Conservation (phyloP, 495 filamentous ascomycete species). For the Neurospora hispaniola region DNA sequence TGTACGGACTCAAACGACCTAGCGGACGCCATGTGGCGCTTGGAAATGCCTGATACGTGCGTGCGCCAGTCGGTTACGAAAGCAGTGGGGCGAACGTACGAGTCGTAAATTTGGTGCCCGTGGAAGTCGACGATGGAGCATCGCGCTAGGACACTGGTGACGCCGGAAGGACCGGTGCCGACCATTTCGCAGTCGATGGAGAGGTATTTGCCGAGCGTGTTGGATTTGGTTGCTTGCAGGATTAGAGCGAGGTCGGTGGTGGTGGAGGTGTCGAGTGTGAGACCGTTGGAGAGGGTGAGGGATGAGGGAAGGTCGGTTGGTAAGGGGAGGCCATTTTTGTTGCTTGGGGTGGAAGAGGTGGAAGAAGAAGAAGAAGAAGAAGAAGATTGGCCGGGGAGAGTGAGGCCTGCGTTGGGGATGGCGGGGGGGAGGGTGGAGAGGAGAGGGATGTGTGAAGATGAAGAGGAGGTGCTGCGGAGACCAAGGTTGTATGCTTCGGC, state of each 20-base stretch:
- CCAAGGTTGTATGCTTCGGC: conserved; percentile 47
- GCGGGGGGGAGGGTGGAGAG: conserved; percentile 6
- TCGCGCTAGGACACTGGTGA: conserved; percentile 47
- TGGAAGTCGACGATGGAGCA: conserved; percentile 88
- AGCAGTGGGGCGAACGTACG: conserved; percentile 69
- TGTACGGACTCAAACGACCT: conserved; percentile 66
- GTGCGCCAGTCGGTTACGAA: conserved; percentile 84
- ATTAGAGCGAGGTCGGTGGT: not conserved
- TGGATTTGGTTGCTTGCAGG: conserved; percentile 2
- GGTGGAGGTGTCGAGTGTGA: not conserved
- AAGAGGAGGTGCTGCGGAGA: conserved; percentile 15
- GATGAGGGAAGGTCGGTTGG: not conserved
- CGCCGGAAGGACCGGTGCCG: conserved; percentile 61
- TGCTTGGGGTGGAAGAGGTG: not conserved
- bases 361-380: not conserved
- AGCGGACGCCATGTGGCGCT: conserved; percentile 57
- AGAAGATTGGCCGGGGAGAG: conserved; percentile 8
- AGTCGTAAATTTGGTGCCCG: conserved; percentile 81
- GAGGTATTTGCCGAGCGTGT: conserved; percentile 70
- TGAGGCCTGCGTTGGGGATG: conserved; percentile 42
- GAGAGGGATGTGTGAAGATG: conserved; percentile 1
- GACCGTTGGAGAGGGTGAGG: not conserved
- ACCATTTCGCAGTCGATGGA: conserved; percentile 99
- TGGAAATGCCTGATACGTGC: conserved; percentile 65
- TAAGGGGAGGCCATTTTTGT: not conserved